phyloP scores from a whole-genome alignment of 2,329 filamentous ascomycete genomes.

The Beauveria sp. region DNA sequence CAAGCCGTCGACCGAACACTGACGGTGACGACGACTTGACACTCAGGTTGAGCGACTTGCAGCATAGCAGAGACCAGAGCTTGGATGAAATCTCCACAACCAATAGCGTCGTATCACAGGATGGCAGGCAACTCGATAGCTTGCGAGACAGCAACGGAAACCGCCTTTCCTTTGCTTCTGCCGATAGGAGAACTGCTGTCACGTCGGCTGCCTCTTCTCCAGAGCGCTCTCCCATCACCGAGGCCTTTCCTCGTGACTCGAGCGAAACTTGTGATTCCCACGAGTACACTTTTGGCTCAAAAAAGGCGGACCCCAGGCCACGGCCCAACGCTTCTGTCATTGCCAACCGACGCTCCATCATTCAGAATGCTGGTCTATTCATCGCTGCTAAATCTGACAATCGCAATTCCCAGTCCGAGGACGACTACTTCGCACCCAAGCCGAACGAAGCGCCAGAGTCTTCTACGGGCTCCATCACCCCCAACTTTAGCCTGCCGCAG shows the following conservation, averaged over 20 bases:
- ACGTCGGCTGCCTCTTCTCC: slow-evolving; percentile 54
- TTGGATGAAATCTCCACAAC: slow-evolving; percentile 49
- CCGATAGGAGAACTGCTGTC: slow-evolving; percentile 50
- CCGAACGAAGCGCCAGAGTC: slow-evolving; percentile 5
- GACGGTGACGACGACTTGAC: slow-evolving; percentile 20
- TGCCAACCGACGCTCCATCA: slow-evolving; percentile 41
- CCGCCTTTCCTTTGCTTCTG: slow-evolving; percentile 52
- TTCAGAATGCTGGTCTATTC: slow-evolving; percentile 38
- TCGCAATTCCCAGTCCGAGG: slow-evolving; percentile 14
- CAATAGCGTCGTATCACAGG: slow-evolving; percentile 50
- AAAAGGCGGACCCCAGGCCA: slow-evolving; percentile 28
- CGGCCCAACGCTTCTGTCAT: slow-evolving; percentile 48
- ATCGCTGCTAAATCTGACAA: slow-evolving; percentile 30
- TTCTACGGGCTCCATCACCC: slow-evolving; percentile 24
- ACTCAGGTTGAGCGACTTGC: slow-evolving; percentile 17
- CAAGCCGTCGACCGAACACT: not conserved
- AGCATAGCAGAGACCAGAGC: slow-evolving; percentile 31
- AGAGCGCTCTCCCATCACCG: slow-evolving; percentile 46
- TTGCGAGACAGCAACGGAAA: slow-evolving; percentile 47
- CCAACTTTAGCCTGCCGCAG: slow-evolving; percentile 48
- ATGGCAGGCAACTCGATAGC: slow-evolving; percentile 50
- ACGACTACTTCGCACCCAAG: not conserved
- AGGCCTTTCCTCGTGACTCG: slow-evolving; percentile 33
- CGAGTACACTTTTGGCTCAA: slow-evolving; percentile 15
- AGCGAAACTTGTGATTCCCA: slow-evolving; percentile 16